phyloP scores from a whole-genome alignment of 805 yeast species.

The Saccharomycopsis oosterbeekiorum region DNA sequence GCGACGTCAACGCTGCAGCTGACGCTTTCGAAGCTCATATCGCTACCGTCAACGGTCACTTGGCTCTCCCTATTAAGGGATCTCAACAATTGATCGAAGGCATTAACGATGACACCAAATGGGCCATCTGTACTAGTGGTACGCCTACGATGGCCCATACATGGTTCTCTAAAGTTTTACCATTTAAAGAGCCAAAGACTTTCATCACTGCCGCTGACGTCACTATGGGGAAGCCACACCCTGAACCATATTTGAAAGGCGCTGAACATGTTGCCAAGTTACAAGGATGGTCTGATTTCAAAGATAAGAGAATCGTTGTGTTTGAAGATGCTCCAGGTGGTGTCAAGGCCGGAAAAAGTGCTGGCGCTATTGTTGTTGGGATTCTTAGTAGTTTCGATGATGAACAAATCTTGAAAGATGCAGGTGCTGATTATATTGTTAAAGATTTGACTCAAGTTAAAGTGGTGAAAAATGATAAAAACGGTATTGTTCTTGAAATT shows the following conservation, averaged over 20 bases:
- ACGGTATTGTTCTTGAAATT: conserved; percentile 20
- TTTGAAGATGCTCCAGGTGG: conserved; percentile 92
- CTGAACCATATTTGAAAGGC: conserved; percentile 68
- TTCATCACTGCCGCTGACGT: conserved; percentile 81
- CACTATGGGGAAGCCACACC: conserved; percentile 74
- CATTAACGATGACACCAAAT: conserved; percentile 40
- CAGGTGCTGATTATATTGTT: conserved; percentile 79
- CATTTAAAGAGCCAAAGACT: conserved; percentile 52
- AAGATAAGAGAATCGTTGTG: conserved; percentile 42
- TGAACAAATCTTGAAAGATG: conserved; percentile 47
- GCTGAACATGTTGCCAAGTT: conserved; percentile 26
- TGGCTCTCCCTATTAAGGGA: conserved; percentile 70
- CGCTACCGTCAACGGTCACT: conserved; percentile 61
- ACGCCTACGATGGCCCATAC: conserved; percentile 65
- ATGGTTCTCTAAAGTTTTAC: conserved; percentile 59
- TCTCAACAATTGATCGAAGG: conserved; percentile 45
- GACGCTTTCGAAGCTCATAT: conserved; percentile 60
- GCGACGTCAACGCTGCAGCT: conserved; percentile 43
- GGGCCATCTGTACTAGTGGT: conserved; percentile 88
- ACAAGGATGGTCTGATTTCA: conserved; percentile 29
- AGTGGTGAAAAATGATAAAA: conserved; percentile 44
- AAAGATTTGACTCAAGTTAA: conserved; percentile 57
- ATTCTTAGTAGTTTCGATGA: conserved; percentile 72
- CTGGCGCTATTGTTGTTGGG: conserved; percentile 77
- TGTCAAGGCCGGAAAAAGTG: conserved; percentile 70